phyloP scores from a whole-genome alignment of 495 filamentous ascomycete genomes.

The Mycothermus thermophilus region DNA sequence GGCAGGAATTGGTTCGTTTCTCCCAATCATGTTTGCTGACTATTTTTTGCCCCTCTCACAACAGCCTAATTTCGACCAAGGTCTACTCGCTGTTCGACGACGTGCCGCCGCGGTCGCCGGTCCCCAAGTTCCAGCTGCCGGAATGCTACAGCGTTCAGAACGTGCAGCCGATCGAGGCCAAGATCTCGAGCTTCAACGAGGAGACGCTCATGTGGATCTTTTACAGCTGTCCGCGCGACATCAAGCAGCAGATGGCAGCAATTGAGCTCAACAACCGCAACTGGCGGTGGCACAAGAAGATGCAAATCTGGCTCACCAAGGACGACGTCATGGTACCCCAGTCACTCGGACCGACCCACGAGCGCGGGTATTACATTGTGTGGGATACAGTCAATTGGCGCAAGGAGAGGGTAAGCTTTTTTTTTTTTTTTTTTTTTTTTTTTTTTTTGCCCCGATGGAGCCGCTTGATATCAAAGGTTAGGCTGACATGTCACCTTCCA shows the following conservation, averaged over 20 bases:
- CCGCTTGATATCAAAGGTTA: no score
- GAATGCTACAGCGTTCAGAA: constrained; percentile 81
- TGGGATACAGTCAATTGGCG: constrained; percentile 79
- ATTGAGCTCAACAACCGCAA: constrained; percentile 66
- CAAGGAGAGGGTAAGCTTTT: constrained; percentile 66
- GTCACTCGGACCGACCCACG: constrained; percentile 49
- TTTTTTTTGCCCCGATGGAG: no score
- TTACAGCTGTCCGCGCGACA: constrained; percentile 74
- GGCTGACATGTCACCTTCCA: no score
- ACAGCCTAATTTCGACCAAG: constrained; percentile 30
- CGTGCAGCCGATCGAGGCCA: constrained; percentile 62
- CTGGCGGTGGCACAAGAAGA: constrained; percentile 86
- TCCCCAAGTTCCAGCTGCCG: constrained; percentile 67
- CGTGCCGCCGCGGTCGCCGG: constrained; percentile 50
- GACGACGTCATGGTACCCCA: constrained; percentile 62
- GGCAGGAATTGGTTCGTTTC: no score
- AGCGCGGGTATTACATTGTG: constrained; percentile 78
- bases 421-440: no score
- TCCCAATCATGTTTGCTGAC: no score
- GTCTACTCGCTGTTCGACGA: constrained; percentile 57
- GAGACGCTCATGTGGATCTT: constrained; percentile 93
- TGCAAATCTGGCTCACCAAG: constrained; percentile 83
- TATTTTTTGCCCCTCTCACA: no score
- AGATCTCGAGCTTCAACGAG: constrained; percentile 71
- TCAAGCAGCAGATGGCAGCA: constrained; percentile 73